Conservation (phyloP, 331 rosid genomes). For the Pyracantha coccinea region DNA sequence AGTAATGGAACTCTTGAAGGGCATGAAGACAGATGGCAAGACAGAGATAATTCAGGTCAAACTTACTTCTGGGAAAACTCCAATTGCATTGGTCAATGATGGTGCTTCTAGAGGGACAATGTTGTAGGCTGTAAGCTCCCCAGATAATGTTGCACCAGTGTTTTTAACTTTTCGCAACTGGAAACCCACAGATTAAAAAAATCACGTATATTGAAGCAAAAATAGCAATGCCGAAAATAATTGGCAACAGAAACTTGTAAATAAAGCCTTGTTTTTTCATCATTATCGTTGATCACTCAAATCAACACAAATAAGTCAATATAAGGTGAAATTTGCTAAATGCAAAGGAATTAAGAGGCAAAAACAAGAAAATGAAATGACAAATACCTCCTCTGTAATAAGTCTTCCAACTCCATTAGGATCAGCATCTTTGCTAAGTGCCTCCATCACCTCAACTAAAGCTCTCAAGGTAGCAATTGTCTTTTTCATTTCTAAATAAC, state of each 20-base stretch:
- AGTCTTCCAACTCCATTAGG: constrained; percentile 75
- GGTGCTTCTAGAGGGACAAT: constrained; percentile 83
- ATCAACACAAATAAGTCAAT: constrained; percentile 4
- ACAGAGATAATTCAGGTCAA: constrained; percentile 8
- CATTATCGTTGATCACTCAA: neutral
- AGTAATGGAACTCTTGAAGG: neutral
- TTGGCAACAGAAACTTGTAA: neutral
- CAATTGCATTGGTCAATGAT: constrained; percentile 75
- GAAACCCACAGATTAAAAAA: constrained; percentile 16
- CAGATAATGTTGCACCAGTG: constrained; percentile 51
- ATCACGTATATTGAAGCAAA: neutral
- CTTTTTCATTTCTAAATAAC: constrained; percentile 57
- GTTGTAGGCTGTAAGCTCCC: constrained; percentile 75
- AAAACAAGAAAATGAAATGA: constrained; percentile 13
- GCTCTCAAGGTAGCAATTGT: constrained; percentile 74
- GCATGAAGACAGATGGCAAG: neutral
- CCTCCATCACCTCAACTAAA: constrained; percentile 93
- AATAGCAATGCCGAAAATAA: constrained; percentile 14
- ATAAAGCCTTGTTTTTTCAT: neutral
- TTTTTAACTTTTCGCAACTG: constrained; percentile 66
- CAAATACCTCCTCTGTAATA: constrained; percentile 77
- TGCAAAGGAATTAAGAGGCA: constrained; percentile 1
- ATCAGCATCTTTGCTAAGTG: constrained; percentile 72
- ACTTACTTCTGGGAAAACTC: constrained; percentile 91
- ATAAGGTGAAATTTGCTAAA: neutral